Conservation (phyloP, 2,329 filamentous ascomycete genomes). For the Aspergillus spinulosporus region DNA sequence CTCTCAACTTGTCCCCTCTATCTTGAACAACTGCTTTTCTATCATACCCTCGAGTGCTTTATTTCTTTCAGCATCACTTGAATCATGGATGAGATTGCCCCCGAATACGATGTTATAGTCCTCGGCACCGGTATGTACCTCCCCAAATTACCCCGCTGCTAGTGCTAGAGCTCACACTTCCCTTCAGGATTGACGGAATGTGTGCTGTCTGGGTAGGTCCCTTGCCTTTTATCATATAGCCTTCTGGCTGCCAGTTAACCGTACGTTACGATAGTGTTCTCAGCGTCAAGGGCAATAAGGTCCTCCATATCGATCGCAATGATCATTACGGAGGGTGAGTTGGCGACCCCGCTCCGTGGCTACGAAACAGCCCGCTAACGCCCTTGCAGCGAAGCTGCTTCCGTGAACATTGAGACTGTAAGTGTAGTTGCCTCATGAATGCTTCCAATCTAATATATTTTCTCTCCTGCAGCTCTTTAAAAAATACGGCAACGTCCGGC, state of each 20-base stretch:
- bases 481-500: slow-evolving; percentile 81
- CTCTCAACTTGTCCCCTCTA: slow-evolving; percentile 20
- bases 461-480: slow-evolving; percentile 77
- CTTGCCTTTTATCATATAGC: background rate
- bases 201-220: slow-evolving; percentile 86
- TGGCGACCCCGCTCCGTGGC: slow-evolving; percentile 18
- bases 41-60: background rate
- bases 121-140: slow-evolving; percentile 79
- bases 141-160: slow-evolving; percentile 36
- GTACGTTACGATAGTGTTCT: slow-evolving; percentile 65
- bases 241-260: slow-evolving; percentile 16
- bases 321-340: slow-evolving; percentile 96
- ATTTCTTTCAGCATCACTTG: slow-evolving; percentile 12
- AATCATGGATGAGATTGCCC: slow-evolving; percentile 95
- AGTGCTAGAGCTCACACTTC: slow-evolving; percentile 32
- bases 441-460: slow-evolving; percentile 18
- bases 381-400: slow-evolving; percentile 76
- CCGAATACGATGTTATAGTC: slow-evolving; percentile 98
- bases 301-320: slow-evolving; percentile 97
- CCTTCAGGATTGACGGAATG: slow-evolving; percentile 88
- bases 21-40: slow-evolving; percentile 12
- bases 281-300: slow-evolving; percentile 98
- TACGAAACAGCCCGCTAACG: slow-evolving; percentile 27
- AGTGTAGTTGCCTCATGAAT: slow-evolving; percentile 29
- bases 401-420: slow-evolving; percentile 93